phyloP scores from a whole-genome alignment of 352 stramenopile genomes.

The Phytophthora rubi region DNA sequence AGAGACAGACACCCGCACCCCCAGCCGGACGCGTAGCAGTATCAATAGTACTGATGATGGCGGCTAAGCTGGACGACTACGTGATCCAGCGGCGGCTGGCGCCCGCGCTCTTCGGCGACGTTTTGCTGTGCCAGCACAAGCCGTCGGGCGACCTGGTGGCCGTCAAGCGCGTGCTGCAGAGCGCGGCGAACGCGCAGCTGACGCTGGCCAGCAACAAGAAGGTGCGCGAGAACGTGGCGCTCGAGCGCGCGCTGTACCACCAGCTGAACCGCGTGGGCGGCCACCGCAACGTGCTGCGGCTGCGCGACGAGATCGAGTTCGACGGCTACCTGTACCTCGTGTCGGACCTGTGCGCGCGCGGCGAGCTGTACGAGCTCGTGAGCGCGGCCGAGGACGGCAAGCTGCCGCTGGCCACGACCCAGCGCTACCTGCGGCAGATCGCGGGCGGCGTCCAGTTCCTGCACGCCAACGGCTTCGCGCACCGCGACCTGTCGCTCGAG shows the following conservation, averaged over 20 bases:
- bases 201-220: conserved; percentile 76
- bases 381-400: conserved; percentile 60
- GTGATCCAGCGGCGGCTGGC: conserved; percentile 80
- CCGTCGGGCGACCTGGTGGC: conserved; percentile 67
- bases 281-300: conserved; percentile 67
- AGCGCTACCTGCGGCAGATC: conserved; percentile 76
- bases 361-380: conserved; percentile 85
- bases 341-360: conserved; percentile 71
- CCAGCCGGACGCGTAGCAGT: background rate
- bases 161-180: conserved; percentile 83
- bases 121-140: conserved; percentile 78
- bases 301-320: conserved; percentile 82
- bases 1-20: background rate
- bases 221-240: conserved; percentile 81
- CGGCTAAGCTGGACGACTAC: conserved; percentile 78
- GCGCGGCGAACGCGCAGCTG: conserved; percentile 56
- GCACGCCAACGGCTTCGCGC: conserved; percentile 76
- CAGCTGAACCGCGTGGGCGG: conserved; percentile 65
- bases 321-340: conserved; percentile 85
- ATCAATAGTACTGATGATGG: conserved; percentile 24
- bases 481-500: conserved; percentile 86
- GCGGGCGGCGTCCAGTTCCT: conserved; percentile 75
- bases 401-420: conserved; percentile 43
- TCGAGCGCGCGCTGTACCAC: conserved; percentile 77
- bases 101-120: conserved; percentile 80